These are phyloP conservation scores for Monascus ruber DNA, from an alignment of 2,329 filamentous ascomycete genomes.

Conservation along the genomic window DNA sequence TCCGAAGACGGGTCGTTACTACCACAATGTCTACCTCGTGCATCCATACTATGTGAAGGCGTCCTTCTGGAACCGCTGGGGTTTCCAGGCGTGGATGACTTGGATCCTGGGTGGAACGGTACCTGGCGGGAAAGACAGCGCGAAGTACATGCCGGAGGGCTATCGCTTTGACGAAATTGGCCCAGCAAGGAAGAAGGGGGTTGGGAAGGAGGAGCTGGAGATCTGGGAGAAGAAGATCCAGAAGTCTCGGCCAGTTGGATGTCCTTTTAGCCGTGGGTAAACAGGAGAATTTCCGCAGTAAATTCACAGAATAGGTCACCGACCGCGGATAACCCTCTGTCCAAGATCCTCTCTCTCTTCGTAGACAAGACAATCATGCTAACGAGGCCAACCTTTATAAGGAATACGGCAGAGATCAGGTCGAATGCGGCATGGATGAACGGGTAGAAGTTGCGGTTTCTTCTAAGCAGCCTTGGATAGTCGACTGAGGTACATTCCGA, in stretches of 20 bases:
- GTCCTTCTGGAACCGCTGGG: constrained; percentile 53
- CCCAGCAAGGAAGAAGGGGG: constrained; percentile 43
- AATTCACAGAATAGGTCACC: too few relatives aligned
- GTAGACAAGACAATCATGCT: too few relatives aligned
- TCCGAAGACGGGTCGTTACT: constrained; percentile 45
- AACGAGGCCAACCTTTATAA: too few relatives aligned
- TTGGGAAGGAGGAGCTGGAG: constrained; percentile 40
- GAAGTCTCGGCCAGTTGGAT: constrained; percentile 32
- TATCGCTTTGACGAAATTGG: constrained; percentile 48
- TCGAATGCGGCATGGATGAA: too few relatives aligned
- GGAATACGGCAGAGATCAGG: too few relatives aligned
- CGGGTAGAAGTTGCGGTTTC: too few relatives aligned
- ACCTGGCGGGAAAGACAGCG: constrained; percentile 24
- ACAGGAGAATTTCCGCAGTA: too few relatives aligned
- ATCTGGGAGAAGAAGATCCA: constrained; percentile 37
- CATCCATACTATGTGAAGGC: constrained; percentile 55
- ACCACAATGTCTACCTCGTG: constrained; percentile 43
- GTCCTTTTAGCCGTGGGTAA: constrained; percentile 31
- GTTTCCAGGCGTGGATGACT: constrained; percentile 42
- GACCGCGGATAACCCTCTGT: too few relatives aligned
- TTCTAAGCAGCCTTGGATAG: too few relatives aligned
- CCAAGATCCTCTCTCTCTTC: too few relatives aligned
- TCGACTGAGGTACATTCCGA: too few relatives aligned
- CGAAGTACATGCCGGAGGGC: constrained; percentile 39
- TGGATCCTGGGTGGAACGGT: constrained; percentile 35